Evolutionary conservation across 2,329 filamentous ascomycete genomes (phyloP), one percentile per base, ranked within the genome.

Genomic region (Xylariomycetidae sp.): DNA sequence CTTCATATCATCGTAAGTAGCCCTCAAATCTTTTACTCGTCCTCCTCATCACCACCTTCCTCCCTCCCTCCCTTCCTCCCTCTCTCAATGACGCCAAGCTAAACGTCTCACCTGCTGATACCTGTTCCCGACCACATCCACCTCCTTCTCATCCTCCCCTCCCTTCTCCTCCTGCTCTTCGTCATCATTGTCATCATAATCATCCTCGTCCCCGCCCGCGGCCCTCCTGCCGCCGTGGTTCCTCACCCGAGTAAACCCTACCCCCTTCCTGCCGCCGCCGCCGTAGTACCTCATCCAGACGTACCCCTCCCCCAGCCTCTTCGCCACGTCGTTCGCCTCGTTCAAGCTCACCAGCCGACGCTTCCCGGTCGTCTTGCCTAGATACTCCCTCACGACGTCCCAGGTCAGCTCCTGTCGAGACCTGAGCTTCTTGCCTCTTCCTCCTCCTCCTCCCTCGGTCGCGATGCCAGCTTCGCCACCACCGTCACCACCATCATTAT

Each of bases 271-370:
- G 20, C 8, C 20, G 20, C n/a, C 20, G 20, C n/a, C n/a, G 28
- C 41, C 36, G 22, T 42, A 45, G 29, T 56, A 54, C 4, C 52
- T 45, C 33, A 51, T 44, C 44, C 43, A 44, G 11, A 44, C 49
- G 44, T 70, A 64, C 49, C 58, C 69, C 54, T 77, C 72, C 36
- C 72, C 70, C 11, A 78, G 56, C 17, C 74, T 59, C 50, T 65
- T 70, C 27, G 74, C 72, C 43, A 78, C 74, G 47, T 79, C 72
- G 46, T 75, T 77, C 31, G 72, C 73, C 48, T 77, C 70, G 48
- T 69, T 65, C 30, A 77, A 59, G 40, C 66, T 73, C 31, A 74
- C 71, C 12, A 78, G 63, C 3, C 65, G 65, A 17, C 74, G 66
- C 43, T 62, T 64, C 19, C 51, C 58, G 17, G 56, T 50, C 16